Percentiles rank a stretch among this genome's conserved stretches.
These are phyloP conservation scores for Gossypium anomalum DNA, from an alignment of 345 rosid species.

Conservation along the genomic window DNA sequence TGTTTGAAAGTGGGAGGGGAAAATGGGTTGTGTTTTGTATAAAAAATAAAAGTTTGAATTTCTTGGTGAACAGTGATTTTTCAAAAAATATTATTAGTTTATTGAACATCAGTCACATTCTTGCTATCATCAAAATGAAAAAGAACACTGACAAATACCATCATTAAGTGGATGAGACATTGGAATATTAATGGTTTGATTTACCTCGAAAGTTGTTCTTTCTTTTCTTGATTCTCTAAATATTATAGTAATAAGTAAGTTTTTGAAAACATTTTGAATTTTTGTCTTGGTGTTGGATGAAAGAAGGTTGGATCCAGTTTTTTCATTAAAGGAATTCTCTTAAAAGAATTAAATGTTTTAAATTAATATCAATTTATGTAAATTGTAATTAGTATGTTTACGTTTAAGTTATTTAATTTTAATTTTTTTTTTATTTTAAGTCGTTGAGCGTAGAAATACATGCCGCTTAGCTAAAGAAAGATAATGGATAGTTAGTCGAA, in stretches of 20 bases:
- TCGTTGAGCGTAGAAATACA: rapidly evolving
- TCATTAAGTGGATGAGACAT: not conserved
- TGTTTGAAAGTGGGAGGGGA: conserved; percentile 11
- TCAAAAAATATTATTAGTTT: not conserved
- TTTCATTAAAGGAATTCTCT: not conserved
- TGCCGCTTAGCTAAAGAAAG: too few species aligned
- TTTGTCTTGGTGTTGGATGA: not conserved
- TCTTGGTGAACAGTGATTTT: not conserved
- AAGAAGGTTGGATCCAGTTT: not conserved
- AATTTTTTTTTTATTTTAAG: too few species aligned
- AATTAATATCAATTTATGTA: not conserved
- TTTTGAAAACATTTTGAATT: not conserved
- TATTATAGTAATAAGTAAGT: not conserved
- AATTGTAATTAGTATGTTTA: too few species aligned
- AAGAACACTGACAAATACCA: not conserved
- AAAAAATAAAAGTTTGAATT: conserved; percentile 8
- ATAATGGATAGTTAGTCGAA: rapidly evolving
- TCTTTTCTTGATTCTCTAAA: not conserved
- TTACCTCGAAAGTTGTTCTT: not conserved
- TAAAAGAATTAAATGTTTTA: not conserved
- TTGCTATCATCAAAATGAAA: not conserved
- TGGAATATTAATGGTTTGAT: not conserved
- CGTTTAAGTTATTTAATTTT: too few species aligned
- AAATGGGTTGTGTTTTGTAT: not conserved
- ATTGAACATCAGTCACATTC: not conserved